Percentiles rank a stretch among this genome's conserved stretches.
Evolutionary conservation across 2,329 filamentous ascomycete genomes (phyloP).

Genomic region (Aureobasidium sp.): DNA sequence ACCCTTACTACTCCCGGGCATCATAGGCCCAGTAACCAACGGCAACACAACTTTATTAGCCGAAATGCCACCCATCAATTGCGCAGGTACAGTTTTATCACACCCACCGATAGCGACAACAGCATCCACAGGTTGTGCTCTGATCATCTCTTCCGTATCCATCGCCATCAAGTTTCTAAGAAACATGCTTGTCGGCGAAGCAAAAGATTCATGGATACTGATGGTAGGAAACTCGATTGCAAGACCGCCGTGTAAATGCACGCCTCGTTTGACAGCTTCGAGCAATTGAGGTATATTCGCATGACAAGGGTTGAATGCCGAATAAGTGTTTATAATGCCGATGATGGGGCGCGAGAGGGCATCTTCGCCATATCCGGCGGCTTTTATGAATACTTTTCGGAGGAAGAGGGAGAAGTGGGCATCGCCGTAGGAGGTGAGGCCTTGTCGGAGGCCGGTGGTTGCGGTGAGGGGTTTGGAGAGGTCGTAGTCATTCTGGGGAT

Average conservation of each 20-base stretch:
- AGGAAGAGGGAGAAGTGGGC: slow-evolving; percentile 68
- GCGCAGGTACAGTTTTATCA: slow-evolving; percentile 66
- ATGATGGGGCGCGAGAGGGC: slow-evolving; percentile 62
- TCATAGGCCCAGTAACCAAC: slow-evolving; percentile 65
- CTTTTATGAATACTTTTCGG: slow-evolving; percentile 70
- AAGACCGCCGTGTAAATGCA: slow-evolving; percentile 58
- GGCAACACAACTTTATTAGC: slow-evolving; percentile 64
- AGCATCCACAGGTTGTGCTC: slow-evolving; percentile 61
- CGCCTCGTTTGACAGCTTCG: slow-evolving; percentile 60
- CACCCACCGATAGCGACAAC: slow-evolving; percentile 63
- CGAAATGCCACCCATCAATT: slow-evolving; percentile 67
- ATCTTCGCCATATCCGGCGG: slow-evolving; percentile 64
- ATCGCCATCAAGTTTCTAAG: slow-evolving; percentile 68
- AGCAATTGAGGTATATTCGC: slow-evolving; percentile 64
- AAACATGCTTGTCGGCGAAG: slow-evolving; percentile 66
- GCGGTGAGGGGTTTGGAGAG: slow-evolving; percentile 46
- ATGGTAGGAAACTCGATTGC: slow-evolving; percentile 69
- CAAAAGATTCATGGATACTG: slow-evolving; percentile 61
- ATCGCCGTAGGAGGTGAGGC: slow-evolving; percentile 62
- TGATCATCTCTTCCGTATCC: slow-evolving; percentile 73
- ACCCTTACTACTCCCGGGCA: slow-evolving; percentile 60
- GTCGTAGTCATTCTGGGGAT: slow-evolving; percentile 44
- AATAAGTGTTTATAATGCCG: slow-evolving; percentile 68
- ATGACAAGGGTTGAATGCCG: slow-evolving; percentile 66
- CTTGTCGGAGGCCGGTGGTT: slow-evolving; percentile 51